phyloP scores from a whole-genome alignment of 1,284 basidiomycete species.

The Sporisorium reilianum region DNA sequence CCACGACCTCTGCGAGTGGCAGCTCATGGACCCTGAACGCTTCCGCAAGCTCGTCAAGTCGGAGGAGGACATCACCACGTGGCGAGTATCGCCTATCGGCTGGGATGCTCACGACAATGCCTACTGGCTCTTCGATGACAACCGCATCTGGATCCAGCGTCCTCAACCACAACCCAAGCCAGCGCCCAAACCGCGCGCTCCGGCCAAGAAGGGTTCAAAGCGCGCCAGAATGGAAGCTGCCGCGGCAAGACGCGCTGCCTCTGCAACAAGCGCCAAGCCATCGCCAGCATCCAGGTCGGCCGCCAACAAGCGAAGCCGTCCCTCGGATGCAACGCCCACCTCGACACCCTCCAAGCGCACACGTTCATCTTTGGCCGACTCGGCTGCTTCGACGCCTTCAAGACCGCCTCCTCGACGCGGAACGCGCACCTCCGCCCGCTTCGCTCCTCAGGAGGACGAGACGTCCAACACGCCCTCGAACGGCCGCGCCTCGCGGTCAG shows the following conservation, averaged over 20 bases:
- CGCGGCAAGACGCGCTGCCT: slow-evolving; percentile 56
- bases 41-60: slow-evolving; percentile 72
- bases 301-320: slow-evolving; percentile 74
- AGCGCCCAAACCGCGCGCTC: slow-evolving; percentile 29
- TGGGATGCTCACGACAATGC: slow-evolving; percentile 84
- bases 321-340: slow-evolving; percentile 30
- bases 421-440: slow-evolving; percentile 44
- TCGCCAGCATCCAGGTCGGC: slow-evolving; percentile 72
- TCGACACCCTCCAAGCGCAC: slow-evolving; percentile 41
- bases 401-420: slow-evolving; percentile 37
- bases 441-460: slow-evolving; percentile 34
- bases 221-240: slow-evolving; percentile 34
- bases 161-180: slow-evolving; percentile 68
- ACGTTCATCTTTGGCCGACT: slow-evolving; percentile 32
- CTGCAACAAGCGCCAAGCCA: slow-evolving; percentile 73
- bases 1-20: slow-evolving; percentile 72
- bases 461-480: slow-evolving; percentile 18
- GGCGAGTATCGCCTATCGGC: slow-evolving; percentile 82
- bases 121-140: slow-evolving; percentile 88
- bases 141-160: slow-evolving; percentile 86
- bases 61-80: slow-evolving; percentile 72
- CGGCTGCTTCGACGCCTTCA: slow-evolving; percentile 35
- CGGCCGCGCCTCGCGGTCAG: slow-evolving; percentile 17
- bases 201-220: slow-evolving; percentile 55
- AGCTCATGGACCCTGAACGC: slow-evolving; percentile 72